Conservation (phyloP, 805 yeast genomes). For the Candida incommunis region DNA sequence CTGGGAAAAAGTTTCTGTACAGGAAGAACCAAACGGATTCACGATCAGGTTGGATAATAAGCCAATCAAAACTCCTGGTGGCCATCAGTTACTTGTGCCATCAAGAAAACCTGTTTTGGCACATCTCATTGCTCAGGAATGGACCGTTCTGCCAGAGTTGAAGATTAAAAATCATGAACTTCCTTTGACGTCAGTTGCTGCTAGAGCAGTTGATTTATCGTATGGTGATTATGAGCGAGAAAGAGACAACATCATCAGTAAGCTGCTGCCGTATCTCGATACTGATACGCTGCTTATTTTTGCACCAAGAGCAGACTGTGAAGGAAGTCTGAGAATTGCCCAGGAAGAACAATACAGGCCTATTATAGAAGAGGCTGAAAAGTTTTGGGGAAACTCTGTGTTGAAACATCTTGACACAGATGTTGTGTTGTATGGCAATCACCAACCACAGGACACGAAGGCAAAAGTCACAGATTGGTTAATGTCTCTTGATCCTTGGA, state of each 20-base stretch:
- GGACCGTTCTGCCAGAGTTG: conserved; percentile 56
- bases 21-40: conserved; percentile 22
- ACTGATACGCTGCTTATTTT: conserved; percentile 87
- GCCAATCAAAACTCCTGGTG: conserved; percentile 74
- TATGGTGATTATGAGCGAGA: conserved; percentile 28
- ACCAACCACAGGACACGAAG: conserved; percentile 47
- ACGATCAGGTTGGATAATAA: conserved; percentile 58
- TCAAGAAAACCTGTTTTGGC: conserved; percentile 40
- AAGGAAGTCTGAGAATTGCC: conserved; percentile 64
- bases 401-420: conserved; percentile 68
- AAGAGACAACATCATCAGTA: conserved; percentile 43
- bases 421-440: conserved; percentile 65
- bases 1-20: conserved; percentile 61
- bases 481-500: conserved; percentile 49
- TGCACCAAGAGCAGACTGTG: conserved; percentile 68
- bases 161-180: conserved; percentile 62
- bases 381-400: conserved; percentile 31
- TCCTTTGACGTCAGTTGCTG: conserved; percentile 76
- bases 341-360: conserved; percentile 73
- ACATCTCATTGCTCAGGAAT: conserved; percentile 67
- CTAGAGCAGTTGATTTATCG: conserved; percentile 73
- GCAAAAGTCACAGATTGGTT: conserved; percentile 54
- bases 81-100: conserved; percentile 57
- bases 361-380: conserved; percentile 52
- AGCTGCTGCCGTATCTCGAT: conserved; percentile 70